Evolutionary conservation across 345 rosid genomes (phyloP), one percentile per base, ranked within the genome.

Genomic region (Eucalyptus lansdowneana): DNA sequence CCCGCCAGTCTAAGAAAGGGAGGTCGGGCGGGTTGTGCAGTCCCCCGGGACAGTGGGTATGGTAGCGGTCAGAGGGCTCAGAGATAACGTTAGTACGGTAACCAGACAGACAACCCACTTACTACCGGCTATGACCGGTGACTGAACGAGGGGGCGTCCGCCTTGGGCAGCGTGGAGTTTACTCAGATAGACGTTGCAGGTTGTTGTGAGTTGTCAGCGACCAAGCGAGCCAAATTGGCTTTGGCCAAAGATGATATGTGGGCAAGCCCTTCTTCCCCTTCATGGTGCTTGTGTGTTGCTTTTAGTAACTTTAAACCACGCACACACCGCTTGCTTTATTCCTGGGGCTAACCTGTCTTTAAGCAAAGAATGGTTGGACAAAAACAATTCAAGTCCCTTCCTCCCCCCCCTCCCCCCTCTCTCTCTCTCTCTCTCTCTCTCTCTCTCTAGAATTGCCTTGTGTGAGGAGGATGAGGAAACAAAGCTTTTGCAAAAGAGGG

Each of bases 331-430:
- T 92, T 49, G 72, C 97, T 96, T 96, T 95, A 94, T 95, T 95
- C 97, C 93, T 92, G 93, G 93, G 93, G 87, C 93, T 93, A 93
- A 92, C 96, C 91, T 90, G 90, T 92, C 96, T 95, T 95, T 94
- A 95, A 92, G 94, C 96, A 95, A 96, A 92, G 96, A 94, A 96
- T 94, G 95, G 94, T 93, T 93, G 95, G 93, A 90, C 37, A 47
- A 86, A 86, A 45, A 86, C 37, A 86, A 50, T 31, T 50, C 44
- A 86, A 86, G 56, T 27, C n/a, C 4, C 34, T 29, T 4, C 2
- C 22, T 12, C 27, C 27, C 4, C 24, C 4, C 16, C 54, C n/a
- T n/a, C n/a, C n/a, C n/a, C n/a, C n/a, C n/a, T n/a, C n/a, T n/a
- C n/a, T n/a, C n/a, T n/a, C n/a, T n/a, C n/a, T 31, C 37, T 50